Percentiles rank a stretch among this genome's conserved stretches.
phyloP scores from a whole-genome alignment of 139 green algal species.

The Micractinium conductrix region DNA sequence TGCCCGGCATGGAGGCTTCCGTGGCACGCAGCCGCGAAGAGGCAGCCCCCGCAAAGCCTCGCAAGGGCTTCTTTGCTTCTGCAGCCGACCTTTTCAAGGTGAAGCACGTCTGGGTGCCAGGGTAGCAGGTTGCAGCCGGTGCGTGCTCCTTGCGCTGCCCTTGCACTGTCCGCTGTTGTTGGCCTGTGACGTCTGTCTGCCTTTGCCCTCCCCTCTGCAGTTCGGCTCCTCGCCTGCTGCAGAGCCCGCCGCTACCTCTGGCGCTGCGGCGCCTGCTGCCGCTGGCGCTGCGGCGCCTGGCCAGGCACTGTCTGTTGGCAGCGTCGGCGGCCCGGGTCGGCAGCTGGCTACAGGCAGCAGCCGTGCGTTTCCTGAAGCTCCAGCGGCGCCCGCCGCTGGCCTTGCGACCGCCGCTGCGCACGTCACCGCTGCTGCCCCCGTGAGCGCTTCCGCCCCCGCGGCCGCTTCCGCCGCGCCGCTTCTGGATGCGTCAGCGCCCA shows the following conservation, averaged over 20 bases:
- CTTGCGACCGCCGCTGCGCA: neutral
- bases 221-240: too few species aligned
- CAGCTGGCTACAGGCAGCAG: neutral
- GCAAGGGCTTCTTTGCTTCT: neutral
- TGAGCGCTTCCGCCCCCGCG: too few species aligned
- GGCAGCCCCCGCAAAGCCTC: neutral
- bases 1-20: neutral
- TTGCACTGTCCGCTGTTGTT: too few species aligned
- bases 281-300: neutral
- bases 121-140: too few species aligned
- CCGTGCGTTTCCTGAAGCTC: neutral
- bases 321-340: neutral
- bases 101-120: too few species aligned
- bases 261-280: neutral
- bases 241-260: too few species aligned
- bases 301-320: neutral
- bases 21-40: neutral
- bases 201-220: too few species aligned
- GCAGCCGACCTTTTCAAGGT: neutral
- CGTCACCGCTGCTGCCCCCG: neutral
- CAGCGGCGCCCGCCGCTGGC: neutral
- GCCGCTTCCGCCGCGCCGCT: too few species aligned
- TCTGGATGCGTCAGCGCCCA: too few species aligned
- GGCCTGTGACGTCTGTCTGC: too few species aligned
- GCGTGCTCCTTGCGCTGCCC: too few species aligned